Conservation (phyloP, 345 rosid species). For the Cochlearia excelsa region DNA sequence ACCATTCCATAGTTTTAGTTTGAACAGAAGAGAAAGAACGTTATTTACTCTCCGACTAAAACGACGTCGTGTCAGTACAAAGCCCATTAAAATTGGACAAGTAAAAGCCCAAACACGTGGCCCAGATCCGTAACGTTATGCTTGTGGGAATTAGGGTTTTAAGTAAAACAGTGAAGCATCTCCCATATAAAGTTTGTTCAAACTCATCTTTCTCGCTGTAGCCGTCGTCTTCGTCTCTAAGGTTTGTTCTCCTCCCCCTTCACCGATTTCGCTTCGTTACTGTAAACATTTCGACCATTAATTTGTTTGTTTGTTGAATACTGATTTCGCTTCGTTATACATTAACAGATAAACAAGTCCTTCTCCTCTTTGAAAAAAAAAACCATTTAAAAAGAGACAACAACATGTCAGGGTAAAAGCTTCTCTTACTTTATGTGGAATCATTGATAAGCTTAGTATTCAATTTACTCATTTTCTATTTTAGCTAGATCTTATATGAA, state of each 20-base stretch:
- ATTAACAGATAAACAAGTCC: too few species aligned
- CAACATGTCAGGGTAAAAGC: too few species aligned
- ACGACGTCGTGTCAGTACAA: background rate
- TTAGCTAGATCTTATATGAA: too few species aligned
- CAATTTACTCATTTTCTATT: too few species aligned
- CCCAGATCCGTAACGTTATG: background rate
- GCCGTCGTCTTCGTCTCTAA: constrained; percentile 35
- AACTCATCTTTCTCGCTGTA: constrained; percentile 12
- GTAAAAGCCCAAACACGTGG: background rate
- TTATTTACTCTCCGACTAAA: too few species aligned
- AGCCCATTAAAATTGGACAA: background rate
- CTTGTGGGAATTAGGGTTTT: constrained; percentile 29
- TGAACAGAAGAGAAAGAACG: too few species aligned
- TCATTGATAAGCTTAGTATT: too few species aligned
- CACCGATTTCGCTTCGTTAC: background rate
- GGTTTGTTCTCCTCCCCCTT: constrained; percentile 18
- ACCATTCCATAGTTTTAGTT: too few species aligned
- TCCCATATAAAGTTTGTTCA: background rate
- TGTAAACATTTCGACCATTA: background rate
- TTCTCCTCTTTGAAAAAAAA: too few species aligned
- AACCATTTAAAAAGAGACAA: too few species aligned
- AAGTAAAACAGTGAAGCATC: background rate
- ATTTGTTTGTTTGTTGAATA: background rate
- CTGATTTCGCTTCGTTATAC: background rate
- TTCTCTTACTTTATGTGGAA: too few species aligned